Conservation (phyloP, 352 stramenopile species). For the Phytophthora capsici region DNA sequence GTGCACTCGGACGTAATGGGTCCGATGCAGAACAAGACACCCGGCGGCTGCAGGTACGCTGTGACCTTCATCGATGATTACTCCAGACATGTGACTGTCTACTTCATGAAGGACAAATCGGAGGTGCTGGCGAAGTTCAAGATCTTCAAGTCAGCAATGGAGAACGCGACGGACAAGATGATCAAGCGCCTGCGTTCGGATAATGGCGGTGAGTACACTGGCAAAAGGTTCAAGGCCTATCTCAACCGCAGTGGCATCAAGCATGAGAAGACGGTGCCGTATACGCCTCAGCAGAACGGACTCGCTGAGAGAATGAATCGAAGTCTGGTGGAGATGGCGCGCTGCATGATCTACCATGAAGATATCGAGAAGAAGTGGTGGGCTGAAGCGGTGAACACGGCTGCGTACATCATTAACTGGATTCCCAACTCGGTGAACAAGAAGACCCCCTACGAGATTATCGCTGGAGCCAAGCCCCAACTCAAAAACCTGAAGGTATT, state of each 20-base stretch:
- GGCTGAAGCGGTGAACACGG: neutral
- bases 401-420: neutral
- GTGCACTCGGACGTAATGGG: neutral
- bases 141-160: neutral
- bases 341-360: constrained; percentile 8
- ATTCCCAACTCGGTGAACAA: neutral
- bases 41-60: neutral
- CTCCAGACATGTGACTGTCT: neutral
- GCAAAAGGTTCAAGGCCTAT: neutral
- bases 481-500: no score
- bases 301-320: neutral
- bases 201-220: neutral
- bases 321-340: neutral
- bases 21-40: neutral
- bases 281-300: neutral
- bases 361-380: neutral
- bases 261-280: neutral
- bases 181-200: neutral
- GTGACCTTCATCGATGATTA: neutral
- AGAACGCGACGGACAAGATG: neutral
- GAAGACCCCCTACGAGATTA: constrained; percentile 23
- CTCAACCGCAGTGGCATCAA: neutral
- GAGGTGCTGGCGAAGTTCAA: neutral
- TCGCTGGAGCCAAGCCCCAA: no score
- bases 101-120: neutral